Base-by-base conservation (phyloP, 176 grass and related monocot genomes). In the Cenchrus fungigraminus region DNA sequence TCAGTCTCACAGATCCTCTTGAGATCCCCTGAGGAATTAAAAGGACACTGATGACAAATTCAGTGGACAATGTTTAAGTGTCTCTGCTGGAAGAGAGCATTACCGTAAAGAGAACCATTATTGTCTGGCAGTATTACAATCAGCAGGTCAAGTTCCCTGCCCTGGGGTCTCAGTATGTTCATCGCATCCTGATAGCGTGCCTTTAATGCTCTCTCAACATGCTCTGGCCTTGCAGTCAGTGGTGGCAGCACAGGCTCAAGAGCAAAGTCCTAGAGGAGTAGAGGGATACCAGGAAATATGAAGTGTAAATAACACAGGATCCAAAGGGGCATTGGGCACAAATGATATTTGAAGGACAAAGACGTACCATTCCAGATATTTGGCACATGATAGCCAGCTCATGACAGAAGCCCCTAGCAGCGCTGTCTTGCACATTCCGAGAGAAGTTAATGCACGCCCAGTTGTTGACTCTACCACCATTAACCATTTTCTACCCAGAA, bases 1-100 rank as follows among this genome's bases (percentile, higher is more conserved):
- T 98, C 95, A 65, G 95, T 98, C 87, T 98, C 95, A 10, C 91
- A 98, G 46, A 98, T 98, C 78, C 95, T 91, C 82, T 98, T 98
- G 51, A 98, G 83, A 85, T 98, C 95, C 68, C 95, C 95, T 98
- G 71, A 70, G 8, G 53, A 77, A 57, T 11, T 20, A 32, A 89
- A 75, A 76, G 49, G 59, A 71, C 25, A 37, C 10, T 76, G 47
- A 13, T 81, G 53, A 87, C 10, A 67, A 87, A 87, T 47, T 13
- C 19, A 71, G 34, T 28, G 6, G 7, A 17, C 32, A 87, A 70
- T 49, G 22, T 68, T 61, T 43, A 37, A 15, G 53, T 75, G 55
- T 12, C 4, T 69, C 20, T 44, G 55, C 61, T 51, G 25, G 45
- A 84, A 84, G 62, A 76, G 61, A 71, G 20, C 79, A 64, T 92